Evolutionary conservation across 768 basidiomycete genomes (phyloP).

Genomic region (Stropharia rugosoannulata): DNA sequence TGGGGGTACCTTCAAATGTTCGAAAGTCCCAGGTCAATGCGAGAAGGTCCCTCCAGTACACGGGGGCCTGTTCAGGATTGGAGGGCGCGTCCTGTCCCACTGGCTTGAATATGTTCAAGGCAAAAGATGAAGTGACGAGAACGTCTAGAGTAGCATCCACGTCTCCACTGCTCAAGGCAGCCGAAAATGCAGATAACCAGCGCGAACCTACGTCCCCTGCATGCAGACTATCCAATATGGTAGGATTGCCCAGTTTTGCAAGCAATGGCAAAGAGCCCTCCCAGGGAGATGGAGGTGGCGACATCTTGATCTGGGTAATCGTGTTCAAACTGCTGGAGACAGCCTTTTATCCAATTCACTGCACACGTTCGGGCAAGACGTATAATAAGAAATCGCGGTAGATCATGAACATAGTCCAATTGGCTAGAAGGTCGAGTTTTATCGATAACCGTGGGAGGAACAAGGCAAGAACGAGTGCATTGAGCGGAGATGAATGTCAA

Average conservation of each 20-base stretch:
- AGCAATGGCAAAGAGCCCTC: conserved; percentile 28
- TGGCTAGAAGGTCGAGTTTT: no score
- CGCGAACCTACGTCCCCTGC: conserved; percentile 29
- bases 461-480: no score
- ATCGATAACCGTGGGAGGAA: no score
- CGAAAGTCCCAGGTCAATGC: conserved; percentile 65
- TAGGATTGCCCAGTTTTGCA: conserved; percentile 25
- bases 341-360: background rate
- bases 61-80: conserved; percentile 15
- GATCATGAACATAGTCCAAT: no score
- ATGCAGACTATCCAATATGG: conserved; percentile 32
- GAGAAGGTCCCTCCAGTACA: conserved; percentile 62
- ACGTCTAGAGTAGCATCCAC: conserved; percentile 33
- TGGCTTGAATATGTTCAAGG: conserved; percentile 15
- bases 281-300: conserved; percentile 3
- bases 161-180: conserved; percentile 30
- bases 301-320: background rate
- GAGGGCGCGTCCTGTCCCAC: conserved; percentile 8
- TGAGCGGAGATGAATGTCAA: no score
- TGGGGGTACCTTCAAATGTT: conserved; percentile 44
- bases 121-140: conserved; percentile 30
- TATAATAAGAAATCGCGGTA: no score
- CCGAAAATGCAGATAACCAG: conserved; percentile 43
- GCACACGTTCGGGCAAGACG: background rate
- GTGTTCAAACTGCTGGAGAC: no score